phyloP scores from a whole-genome alignment of 768 basidiomycete genomes.

The Xerocomellus chrysenteron region DNA sequence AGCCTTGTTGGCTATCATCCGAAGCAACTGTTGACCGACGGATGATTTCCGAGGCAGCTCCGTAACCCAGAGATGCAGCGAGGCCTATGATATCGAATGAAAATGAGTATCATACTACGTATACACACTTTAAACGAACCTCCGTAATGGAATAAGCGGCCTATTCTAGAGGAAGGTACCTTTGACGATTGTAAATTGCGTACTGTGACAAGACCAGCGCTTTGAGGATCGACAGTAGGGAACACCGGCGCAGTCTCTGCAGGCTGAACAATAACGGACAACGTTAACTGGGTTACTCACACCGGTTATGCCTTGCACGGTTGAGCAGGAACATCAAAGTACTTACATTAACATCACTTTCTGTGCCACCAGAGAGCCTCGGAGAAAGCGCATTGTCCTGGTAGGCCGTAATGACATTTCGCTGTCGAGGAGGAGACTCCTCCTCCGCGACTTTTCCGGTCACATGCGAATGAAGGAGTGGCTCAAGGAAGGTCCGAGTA shows the following conservation, averaged over 20 bases:
- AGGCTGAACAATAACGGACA: slow-evolving; percentile 3
- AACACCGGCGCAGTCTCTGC: background rate
- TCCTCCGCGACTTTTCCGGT: background rate
- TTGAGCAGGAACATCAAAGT: background rate
- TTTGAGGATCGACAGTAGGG: background rate
- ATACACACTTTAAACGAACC: slow-evolving; percentile 43
- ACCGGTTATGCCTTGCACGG: background rate
- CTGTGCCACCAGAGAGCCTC: background rate
- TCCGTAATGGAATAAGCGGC: slow-evolving; percentile 92
- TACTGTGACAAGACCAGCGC: background rate
- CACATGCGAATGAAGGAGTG: too few species aligned
- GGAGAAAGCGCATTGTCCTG: background rate
- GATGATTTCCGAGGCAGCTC: slow-evolving; percentile 84
- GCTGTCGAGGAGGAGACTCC: background rate
- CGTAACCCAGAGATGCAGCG: slow-evolving; percentile 84
- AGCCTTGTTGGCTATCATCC: slow-evolving; percentile 35
- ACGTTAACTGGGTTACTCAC: background rate
- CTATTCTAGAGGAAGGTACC: slow-evolving; percentile 88
- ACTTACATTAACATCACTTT: slow-evolving; percentile 13
- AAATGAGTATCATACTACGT: background rate
- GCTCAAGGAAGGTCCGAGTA: background rate
- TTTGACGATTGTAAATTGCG: slow-evolving; percentile 74
- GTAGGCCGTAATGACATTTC: too few species aligned
- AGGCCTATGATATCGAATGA: slow-evolving; percentile 58
- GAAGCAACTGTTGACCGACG: slow-evolving; percentile 57